Evolutionary conservation across 2,329 filamentous ascomycete genomes (phyloP), one percentile per base, ranked within the genome.

Genomic region (Chaetomium strumarium): DNA sequence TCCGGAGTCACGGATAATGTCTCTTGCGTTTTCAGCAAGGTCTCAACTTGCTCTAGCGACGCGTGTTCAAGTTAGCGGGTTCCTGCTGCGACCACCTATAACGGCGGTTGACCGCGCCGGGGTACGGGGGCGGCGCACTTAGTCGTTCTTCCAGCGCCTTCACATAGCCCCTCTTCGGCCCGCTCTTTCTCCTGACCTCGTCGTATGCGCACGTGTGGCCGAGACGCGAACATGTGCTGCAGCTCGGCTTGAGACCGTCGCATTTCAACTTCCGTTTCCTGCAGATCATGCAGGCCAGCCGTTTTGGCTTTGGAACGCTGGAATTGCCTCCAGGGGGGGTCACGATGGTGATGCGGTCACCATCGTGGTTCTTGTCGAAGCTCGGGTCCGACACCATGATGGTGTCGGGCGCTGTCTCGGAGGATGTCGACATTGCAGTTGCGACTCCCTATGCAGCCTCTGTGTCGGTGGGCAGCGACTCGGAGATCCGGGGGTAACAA

Each of bases 221-320:
- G 46, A 96, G 74, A n/a, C 91, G 79, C 31, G 87, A 84, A 69
- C 91, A 96, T 24, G 90, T 96, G 63, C 86, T 90, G 67, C 91
- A 96, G 61, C 86, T 89, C 19, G 91, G 91, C 58, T 87, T 84
- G 49, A 80, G 74, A 36, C 90, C 90, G 67, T 96, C 91, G 70
- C 91, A 96, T 70, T 87, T 86, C 60, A 96, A 75, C 72, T 97
- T 97, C 66, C 92, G 81, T 71, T 91, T 93, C 63, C 92, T 80
- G 67, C 93, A 99, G 57, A 97, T 84, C 66, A 96, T 88, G 68
- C 93, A 99, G 36, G 93, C 93, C 63, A 97, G 87, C 61, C 92
- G 83, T 76, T 97, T 97, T n/a, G 85, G 84, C 64, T 88, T 88
- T 46, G 87, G 85, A 19, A 89, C 76, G 62, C 69, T 76, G 45